phyloP scores from a whole-genome alignment of 441 rosid genomes.

The Pelargonium citronellum region DNA sequence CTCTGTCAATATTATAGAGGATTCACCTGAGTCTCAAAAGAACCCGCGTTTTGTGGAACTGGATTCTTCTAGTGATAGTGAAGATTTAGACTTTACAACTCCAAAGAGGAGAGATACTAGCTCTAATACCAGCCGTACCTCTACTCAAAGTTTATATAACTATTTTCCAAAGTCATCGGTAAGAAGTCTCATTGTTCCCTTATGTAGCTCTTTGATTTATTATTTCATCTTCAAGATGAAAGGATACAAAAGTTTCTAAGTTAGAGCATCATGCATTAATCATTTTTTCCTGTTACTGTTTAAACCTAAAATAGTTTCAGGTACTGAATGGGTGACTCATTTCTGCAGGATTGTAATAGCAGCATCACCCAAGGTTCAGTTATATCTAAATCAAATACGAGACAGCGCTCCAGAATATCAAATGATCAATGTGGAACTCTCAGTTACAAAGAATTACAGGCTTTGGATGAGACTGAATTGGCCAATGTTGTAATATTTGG shows the following conservation, averaged over 20 bases:
- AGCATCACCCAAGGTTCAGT: conserved; percentile 36
- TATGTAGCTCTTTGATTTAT: background rate
- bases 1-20: conserved; percentile 40
- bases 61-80: conserved; percentile 55
- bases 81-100: conserved; percentile 26
- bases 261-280: background rate
- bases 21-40: conserved; percentile 46
- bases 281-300: background rate
- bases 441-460: conserved; percentile 61
- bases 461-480: conserved; percentile 72
- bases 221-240: background rate
- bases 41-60: conserved; percentile 38
- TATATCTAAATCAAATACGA: conserved; percentile 34
- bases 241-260: background rate
- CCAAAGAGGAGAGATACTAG: conserved; percentile 20
- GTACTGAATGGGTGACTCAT: conserved; percentile 21
- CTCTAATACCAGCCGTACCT: conserved; percentile 11
- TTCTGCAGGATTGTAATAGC: conserved; percentile 44
- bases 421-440: conserved; percentile 34
- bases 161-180: conserved; percentile 39
- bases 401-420: conserved; percentile 22
- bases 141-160: conserved; percentile 22
- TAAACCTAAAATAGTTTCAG: background rate
- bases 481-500: conserved; percentile 89
- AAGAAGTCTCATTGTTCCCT: conserved; percentile 23